Evolutionary conservation across 2,329 filamentous ascomycete species (phyloP).

Genomic region (Xylaria sp.): DNA sequence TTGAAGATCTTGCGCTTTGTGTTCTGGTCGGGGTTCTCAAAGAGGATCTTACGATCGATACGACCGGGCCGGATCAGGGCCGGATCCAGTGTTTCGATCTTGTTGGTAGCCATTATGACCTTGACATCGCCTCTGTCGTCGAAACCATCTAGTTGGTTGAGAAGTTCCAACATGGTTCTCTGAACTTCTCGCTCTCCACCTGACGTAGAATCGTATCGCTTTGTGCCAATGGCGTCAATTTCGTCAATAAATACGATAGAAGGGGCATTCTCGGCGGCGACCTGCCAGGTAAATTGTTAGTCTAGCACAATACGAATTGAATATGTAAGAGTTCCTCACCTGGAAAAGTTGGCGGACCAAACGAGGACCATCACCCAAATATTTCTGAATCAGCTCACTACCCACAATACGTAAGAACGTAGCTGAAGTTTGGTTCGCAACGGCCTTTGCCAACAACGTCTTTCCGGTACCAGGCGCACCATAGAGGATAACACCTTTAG

Average conservation of each 20-base stretch:
- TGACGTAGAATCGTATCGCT: conserved; percentile 97
- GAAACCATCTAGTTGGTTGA: conserved; percentile 98
- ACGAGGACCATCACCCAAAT: conserved; percentile 93
- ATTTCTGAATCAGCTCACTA: conserved; percentile 98
- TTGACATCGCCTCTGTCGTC: conserved; percentile 99
- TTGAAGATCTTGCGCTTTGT: conserved; percentile 98
- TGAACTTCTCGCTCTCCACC: conserved; percentile 98
- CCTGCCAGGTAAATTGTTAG: conserved; percentile 59
- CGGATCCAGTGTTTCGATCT: conserved; percentile 97
- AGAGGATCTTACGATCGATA: conserved; percentile 96
- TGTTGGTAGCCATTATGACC: conserved; percentile 99
- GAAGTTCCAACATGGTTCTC: conserved; percentile 96
- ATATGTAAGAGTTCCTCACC: conserved; percentile 55
- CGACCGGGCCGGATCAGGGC: conserved; percentile 95
- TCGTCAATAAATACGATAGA: conserved; percentile 99
- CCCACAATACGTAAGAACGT: conserved; percentile 98
- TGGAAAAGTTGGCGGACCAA: conserved; percentile 96
- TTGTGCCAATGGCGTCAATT: conserved; percentile 98
- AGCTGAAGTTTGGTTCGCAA: conserved; percentile 98
- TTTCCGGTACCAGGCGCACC: conserved; percentile 97
- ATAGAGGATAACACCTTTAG: conserved; percentile 99
- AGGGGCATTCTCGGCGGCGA: conserved; percentile 94
- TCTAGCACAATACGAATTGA: neutral
- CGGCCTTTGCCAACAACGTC: conserved; percentile 93
- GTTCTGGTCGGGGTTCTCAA: conserved; percentile 78